Percentiles rank a stretch among this genome's conserved stretches.
Evolutionary conservation across 345 rosid genomes (phyloP).

Genomic region (Litchi chinensis): DNA sequence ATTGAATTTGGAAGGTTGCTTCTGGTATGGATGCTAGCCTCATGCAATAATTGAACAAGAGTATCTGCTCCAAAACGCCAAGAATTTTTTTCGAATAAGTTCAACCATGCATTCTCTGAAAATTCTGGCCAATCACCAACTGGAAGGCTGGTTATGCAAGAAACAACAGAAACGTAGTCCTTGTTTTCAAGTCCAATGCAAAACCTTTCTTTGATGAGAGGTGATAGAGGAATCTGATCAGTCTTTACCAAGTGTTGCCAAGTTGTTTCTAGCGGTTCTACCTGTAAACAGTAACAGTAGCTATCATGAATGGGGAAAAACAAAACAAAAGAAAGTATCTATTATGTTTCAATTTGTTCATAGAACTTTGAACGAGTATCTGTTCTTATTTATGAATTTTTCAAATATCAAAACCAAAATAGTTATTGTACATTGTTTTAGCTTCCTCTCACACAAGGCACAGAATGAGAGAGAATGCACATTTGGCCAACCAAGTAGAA

Average conservation of each 20-base stretch:
- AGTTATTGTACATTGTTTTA: neutral
- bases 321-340: neutral
- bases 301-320: neutral
- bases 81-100: conserved; percentile 42
- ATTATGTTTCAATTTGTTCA: no score
- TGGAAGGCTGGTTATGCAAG: conserved; percentile 38
- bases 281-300: conserved; percentile 38
- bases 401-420: neutral
- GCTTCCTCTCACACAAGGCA: neutral
- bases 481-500: neutral
- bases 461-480: neutral
- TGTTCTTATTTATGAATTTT: neutral
- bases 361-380: no score
- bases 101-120: conserved; percentile 59
- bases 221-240: conserved; percentile 49
- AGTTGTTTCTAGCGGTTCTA: conserved; percentile 64
- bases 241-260: conserved; percentile 60
- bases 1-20: conserved; percentile 27
- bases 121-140: conserved; percentile 38
- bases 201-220: conserved; percentile 75
- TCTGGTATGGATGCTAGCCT: conserved; percentile 34
- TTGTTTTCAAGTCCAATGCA: conserved; percentile 59
- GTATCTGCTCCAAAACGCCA: conserved; percentile 48
- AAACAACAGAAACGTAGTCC: conserved; percentile 51
- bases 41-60: conserved; percentile 43